Base-by-base conservation (phyloP, 2,329 filamentous ascomycete species). In the Mollisiaceae sp. region DNA sequence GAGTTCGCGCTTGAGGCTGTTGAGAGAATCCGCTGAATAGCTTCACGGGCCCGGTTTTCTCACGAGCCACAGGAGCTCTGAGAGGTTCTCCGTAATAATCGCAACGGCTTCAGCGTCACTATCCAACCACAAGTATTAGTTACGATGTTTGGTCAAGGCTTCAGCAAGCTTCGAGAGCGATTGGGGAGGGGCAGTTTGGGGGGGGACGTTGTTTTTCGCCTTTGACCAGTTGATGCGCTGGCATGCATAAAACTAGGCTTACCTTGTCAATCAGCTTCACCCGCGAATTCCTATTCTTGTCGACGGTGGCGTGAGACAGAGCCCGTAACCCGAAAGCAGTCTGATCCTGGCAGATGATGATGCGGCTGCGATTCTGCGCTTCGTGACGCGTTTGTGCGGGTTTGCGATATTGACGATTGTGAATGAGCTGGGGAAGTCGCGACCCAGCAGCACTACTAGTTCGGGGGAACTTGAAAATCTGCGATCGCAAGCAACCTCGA, bases 211-310 rank as follows among this genome's bases (percentile, higher is more conserved):
- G 67, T 64, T 60, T 73, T 71, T 76, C 60, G 65, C 70, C 68
- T 68, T 72, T 59, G 70, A 73, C 74, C 73, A 75, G 67, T 73
- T 70, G 72, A 76, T 75, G 75, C 72, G 75, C 69, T 76, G 73
- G 69, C 71, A 70, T 75, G 74, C 74, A 76, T 74, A 71, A 72
- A 72, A 71, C 72, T 71, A 75, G 72, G 72, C 74, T 72, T 73
- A 76, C 74, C 74, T 75, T 71, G 73, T 75, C 65, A 72, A 71
- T 74, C 70, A 70, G 68, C 72, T 74, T 72, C 67, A 69, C 70
- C 68, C 62, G 67, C 59, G 63, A 65, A 67, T 66, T 69, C 65
- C 69, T 73, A 69, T 72, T 70, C 65, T 64, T 69, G 69, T 69
- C 70, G 63, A 60, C 55, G 56, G 70, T 73, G 68, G 69, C 72